Evolutionary conservation across 345 rosid genomes (phyloP).

Genomic region (Reutealis trisperma): DNA sequence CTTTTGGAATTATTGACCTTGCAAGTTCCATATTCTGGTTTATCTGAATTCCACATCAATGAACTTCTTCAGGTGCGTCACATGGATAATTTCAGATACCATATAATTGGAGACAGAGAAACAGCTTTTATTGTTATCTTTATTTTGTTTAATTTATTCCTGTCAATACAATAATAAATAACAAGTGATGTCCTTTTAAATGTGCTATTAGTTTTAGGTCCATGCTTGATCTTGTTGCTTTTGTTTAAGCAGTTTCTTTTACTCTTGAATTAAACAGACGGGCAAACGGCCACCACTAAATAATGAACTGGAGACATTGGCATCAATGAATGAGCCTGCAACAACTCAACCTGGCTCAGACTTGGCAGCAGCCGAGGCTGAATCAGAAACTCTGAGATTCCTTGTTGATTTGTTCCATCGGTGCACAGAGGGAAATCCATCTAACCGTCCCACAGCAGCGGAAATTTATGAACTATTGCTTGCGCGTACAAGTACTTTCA

Average conservation of each 20-base stretch:
- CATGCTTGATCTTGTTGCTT: conserved; percentile 3
- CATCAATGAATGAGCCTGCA: conserved; percentile 35
- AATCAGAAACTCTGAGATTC: conserved; percentile 53
- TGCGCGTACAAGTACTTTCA: conserved; percentile 27
- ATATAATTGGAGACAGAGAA: background rate
- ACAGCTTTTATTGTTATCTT: background rate
- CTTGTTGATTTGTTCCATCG: conserved; percentile 61
- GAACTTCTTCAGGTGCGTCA: conserved; percentile 68
- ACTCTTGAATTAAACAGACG: conserved; percentile 40
- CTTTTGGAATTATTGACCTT: conserved; percentile 84
- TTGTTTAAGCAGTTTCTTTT: conserved; percentile 10
- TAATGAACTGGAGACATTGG: conserved; percentile 53
- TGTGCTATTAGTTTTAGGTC: too few relatives aligned
- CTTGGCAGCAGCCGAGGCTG: conserved; percentile 42
- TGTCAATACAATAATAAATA: background rate
- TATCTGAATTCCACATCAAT: conserved; percentile 60
- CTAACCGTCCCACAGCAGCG: conserved; percentile 62
- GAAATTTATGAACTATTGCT: conserved; percentile 55
- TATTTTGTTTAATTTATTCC: background rate
- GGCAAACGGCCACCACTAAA: conserved; percentile 75
- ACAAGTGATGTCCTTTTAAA: background rate
- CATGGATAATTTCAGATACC: background rate
- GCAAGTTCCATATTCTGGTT: conserved; percentile 64
- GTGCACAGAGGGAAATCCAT: conserved; percentile 73
- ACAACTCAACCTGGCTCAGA: conserved; percentile 32